A percentile compares a stretch with the other conserved stretches of the same genome.
These are phyloP conservation scores for Mycena sanguinolenta DNA, from an alignment of 768 basidiomycete genomes.

Conservation along the genomic window DNA sequence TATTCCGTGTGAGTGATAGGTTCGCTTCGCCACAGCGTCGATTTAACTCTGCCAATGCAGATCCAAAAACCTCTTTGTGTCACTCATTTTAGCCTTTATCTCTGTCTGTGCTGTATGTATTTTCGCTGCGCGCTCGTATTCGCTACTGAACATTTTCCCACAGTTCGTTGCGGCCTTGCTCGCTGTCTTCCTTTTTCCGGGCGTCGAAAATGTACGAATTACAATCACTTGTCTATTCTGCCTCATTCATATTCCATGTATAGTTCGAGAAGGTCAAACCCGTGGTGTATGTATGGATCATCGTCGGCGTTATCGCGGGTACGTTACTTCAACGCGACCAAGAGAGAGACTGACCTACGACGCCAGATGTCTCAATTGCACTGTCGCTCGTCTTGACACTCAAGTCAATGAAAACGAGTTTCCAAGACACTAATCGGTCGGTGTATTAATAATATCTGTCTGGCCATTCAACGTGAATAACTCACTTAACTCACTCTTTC, in stretches of 20 bases:
- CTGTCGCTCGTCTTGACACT: slow-evolving; percentile 14
- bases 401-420: slow-evolving; percentile 3
- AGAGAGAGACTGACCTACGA: neutral
- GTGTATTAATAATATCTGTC: neutral
- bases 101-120: neutral
- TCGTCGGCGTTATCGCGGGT: neutral
- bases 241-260: neutral
- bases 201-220: neutral
- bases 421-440: slow-evolving; percentile 17
- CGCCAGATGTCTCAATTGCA: slow-evolving; percentile 21
- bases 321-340: neutral
- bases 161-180: neutral
- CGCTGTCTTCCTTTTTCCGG: neutral
- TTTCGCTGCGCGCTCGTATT: neutral
- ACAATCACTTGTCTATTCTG: neutral
- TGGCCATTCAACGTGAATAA: neutral
- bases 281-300: neutral
- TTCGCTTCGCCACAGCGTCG: neutral
- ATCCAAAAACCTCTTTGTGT: slow-evolving; percentile 6
- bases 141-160: neutral
- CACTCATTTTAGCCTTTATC: neutral
- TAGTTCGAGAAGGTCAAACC: neutral
- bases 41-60: neutral
- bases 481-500: neutral
- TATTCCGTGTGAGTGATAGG: neutral